Base-by-base conservation (phyloP, 208 protist species). In the Acanthamoeba sp. region DNA sequence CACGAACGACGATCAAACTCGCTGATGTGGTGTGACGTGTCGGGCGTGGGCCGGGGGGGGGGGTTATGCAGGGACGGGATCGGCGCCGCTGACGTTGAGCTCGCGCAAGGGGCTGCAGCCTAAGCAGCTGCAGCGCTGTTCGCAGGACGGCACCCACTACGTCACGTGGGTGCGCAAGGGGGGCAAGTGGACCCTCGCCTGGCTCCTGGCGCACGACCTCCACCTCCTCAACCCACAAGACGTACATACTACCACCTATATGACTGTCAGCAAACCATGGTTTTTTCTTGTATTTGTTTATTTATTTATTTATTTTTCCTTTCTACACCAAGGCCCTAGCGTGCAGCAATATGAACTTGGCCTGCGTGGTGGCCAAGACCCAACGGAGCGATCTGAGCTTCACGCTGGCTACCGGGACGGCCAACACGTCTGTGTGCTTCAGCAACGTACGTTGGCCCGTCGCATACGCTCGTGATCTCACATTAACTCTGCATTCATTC, bases 181-280 rank as follows among this genome's bases (percentile, higher is more conserved):
- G 9, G 76, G 32, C 45, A 48, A 57, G 45, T 57, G 36, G 76
- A 12, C 22, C 42, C 24, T 57, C n/a, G 76, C 45, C 12, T 85
- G 76, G 76, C 76, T 85, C 27, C n/a, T 85, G 40, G 76, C 76
- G 22, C 76, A 85, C 45, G 76, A 85, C 27, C 76, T 85, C 38
- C 32, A 85, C 76, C 18, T 85, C n/a, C 12, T 85, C n/a, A 7
- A 85, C 32, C 1, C 76, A 2, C 29, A n/a, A 5, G 45, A 85
- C 42, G 76, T 85, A 85, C 42, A 42, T 85, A 40, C 64, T 36
- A 32, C 12, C 9, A 20, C n/a, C 27, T 18, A 2, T 16, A 38
- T 10, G 29, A 6, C 7, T 73, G n/a, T n/a, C n/a, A n/a, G n/a
- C n/a, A n/a, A n/a, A n/a, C n/a, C n/a, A n/a, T n/a, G n/a, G n/a